Evolutionary conservation across 163 green algal species (phyloP).

Genomic region (Chlamydomonas reinhardtii): DNA sequence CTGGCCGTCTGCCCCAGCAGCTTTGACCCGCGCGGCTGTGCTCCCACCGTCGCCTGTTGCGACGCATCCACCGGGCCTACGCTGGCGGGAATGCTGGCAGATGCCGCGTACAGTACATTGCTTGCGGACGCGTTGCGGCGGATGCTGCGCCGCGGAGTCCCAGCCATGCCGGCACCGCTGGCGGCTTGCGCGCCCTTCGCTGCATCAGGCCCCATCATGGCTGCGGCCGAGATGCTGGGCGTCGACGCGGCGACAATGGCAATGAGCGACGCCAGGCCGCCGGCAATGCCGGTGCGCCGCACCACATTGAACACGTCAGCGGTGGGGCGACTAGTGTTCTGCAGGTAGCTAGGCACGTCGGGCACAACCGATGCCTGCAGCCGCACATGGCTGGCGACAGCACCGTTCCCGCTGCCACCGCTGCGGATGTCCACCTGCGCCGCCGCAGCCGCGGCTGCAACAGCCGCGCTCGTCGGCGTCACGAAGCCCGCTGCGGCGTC

Average conservation of each 20-base stretch:
- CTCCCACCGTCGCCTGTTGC: neutral
- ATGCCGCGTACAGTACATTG: too few species aligned
- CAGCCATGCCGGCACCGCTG: too few species aligned
- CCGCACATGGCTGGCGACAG: neutral
- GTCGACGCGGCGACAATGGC: neutral
- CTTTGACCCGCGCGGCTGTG: too few species aligned
- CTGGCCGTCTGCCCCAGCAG: too few species aligned
- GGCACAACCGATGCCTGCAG: neutral
- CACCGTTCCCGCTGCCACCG: neutral
- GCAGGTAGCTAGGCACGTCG: constrained; percentile 16
- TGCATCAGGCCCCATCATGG: too few species aligned
- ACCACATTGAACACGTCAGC: constrained; percentile 7
- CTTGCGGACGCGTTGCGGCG: neutral
- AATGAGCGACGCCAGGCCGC: constrained; percentile 19
- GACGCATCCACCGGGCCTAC: neutral
- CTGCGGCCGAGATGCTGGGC: neutral
- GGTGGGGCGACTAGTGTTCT: neutral
- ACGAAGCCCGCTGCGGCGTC: too few species aligned
- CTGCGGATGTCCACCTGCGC: neutral
- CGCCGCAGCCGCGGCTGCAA: too few species aligned
- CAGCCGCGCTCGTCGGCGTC: too few species aligned
- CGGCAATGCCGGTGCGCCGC: neutral
- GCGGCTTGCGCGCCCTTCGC: too few species aligned
- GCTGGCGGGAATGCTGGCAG: too few species aligned
- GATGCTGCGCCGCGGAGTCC: neutral